Evolutionary conservation across 2,329 filamentous ascomycete genomes (phyloP).

Genomic region (Fusarium sublunatum): DNA sequence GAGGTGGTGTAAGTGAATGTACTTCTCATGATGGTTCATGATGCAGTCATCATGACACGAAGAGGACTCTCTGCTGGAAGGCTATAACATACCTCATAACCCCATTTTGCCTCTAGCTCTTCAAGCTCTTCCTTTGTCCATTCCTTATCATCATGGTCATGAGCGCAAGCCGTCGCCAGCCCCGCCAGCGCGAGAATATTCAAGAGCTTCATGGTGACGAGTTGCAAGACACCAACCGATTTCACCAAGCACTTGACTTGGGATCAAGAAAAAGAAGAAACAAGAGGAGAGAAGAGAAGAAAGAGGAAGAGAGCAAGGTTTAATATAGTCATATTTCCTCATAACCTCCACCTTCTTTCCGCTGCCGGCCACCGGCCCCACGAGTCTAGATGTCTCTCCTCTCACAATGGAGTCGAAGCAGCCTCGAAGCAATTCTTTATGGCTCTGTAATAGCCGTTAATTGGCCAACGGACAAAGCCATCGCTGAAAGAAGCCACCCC

Average conservation of each 20-base stretch:
- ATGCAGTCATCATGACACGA: background rate
- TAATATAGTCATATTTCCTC: slow-evolving; percentile 31
- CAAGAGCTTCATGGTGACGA: slow-evolving; percentile 46
- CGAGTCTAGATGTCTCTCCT: slow-evolving; percentile 27
- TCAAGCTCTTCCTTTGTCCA: slow-evolving; percentile 63
- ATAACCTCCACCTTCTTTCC: slow-evolving; percentile 17
- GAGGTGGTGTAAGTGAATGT: slow-evolving; percentile 7
- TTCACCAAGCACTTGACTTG: background rate
- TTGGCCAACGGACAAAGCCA: slow-evolving; percentile 18
- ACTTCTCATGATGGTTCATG: background rate
- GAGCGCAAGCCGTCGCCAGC: slow-evolving; percentile 45
- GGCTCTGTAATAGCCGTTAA: background rate
- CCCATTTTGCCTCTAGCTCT: slow-evolving; percentile 68
- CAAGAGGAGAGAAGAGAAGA: background rate
- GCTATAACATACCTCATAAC: slow-evolving; percentile 60
- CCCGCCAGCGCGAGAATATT: slow-evolving; percentile 45
- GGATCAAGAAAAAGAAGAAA: background rate
- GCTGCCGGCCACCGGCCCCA: slow-evolving; percentile 28
- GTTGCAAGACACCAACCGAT: background rate
- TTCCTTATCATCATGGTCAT: slow-evolving; percentile 53
- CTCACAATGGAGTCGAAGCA: background rate
- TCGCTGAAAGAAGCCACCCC: slow-evolving; percentile 13
- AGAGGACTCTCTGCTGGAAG: background rate
- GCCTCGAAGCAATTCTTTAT: background rate
- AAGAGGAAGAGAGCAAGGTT: slow-evolving; percentile 9